Base-by-base conservation (phyloP, 73 alveolate genomes). In the Breviolum minutum region DNA sequence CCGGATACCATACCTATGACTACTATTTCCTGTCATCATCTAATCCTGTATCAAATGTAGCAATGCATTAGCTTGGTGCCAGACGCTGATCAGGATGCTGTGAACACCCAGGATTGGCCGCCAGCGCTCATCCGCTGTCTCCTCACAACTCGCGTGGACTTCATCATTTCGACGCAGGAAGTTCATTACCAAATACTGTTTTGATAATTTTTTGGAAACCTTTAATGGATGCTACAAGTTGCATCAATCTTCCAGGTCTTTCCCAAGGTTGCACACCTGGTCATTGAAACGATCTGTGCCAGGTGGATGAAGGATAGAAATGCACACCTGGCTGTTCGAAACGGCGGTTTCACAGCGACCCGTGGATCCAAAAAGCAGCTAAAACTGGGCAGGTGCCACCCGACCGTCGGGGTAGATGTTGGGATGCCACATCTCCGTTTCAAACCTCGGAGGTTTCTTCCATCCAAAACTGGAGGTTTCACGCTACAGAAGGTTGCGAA, bases 51-150 rank as follows among this genome's bases (percentile, higher is more conserved):
- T n/a, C n/a, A n/a, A n/a, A n/a, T n/a, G n/a, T n/a, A n/a, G n/a
- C n/a, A n/a, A 40, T 40, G 54, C 54, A 40, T 40, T 40, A 2
- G 66, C 87, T 79, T 16, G 99, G 99, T 27, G 95, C 99, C 88
- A 17, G 89, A 99, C 99, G 32, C 99, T 95, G 79, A 99, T 92
- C 79, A 99, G 73, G 69, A 99, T 99, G 80, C 99, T 84, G 95
- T 99, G 99, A 22, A 99, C 99, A 17, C 99, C 99, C 76, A 99
- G 99, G 90, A 99, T 99, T 9, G 99, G 99, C 85, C 99, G 99
- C 99, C 99, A 99, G 95, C 99, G 99, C 97, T 99, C 99, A 81
- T 99, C 99, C 20, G 99, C 99, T 1, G 99, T 99, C 97, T 99
- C 99, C 92, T 83, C n/a, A 14, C n/a, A n/a, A n/a, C n/a, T 17